Conservation (phyloP, 768 basidiomycete genomes). For the Galerina sulciceps region DNA sequence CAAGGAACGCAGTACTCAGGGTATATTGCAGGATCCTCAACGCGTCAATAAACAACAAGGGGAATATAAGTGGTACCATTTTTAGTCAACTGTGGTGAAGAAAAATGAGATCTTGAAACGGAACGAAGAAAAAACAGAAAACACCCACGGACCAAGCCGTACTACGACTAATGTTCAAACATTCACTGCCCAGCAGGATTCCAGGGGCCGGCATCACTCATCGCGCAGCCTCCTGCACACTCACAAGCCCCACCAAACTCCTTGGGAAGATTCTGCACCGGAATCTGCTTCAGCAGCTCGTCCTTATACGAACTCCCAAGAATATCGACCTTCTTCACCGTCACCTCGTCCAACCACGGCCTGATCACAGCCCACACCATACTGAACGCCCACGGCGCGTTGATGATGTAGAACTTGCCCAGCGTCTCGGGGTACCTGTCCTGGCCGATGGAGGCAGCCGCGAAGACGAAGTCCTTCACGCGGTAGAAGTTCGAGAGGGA, state of each 20-base stretch:
- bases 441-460: constrained; percentile 81
- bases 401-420: constrained; percentile 99
- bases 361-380: constrained; percentile 92
- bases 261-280: constrained; percentile 78
- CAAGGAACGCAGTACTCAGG: too few relatives aligned
- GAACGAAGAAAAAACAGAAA: not conserved
- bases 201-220: constrained; percentile 95
- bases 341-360: constrained; percentile 94
- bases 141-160: not conserved
- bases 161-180: too few relatives aligned
- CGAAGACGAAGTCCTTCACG: constrained; percentile 90
- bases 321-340: constrained; percentile 93
- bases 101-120: not conserved
- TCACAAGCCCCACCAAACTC: constrained; percentile 85
- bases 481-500: constrained; percentile 79
- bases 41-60: too few relatives aligned
- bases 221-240: constrained; percentile 80
- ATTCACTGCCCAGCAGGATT: constrained; percentile 34
- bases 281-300: constrained; percentile 81
- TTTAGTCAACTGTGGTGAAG: too few relatives aligned
- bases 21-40: too few relatives aligned
- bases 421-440: constrained; percentile 92
- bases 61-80: too few relatives aligned
- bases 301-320: constrained; percentile 75
- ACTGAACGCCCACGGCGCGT: constrained; percentile 92